A percentile compares a stretch with the other conserved stretches of the same genome.
phyloP scores from a whole-genome alignment of 148 eudicot genomes.

The Simmondsia chinensis region DNA sequence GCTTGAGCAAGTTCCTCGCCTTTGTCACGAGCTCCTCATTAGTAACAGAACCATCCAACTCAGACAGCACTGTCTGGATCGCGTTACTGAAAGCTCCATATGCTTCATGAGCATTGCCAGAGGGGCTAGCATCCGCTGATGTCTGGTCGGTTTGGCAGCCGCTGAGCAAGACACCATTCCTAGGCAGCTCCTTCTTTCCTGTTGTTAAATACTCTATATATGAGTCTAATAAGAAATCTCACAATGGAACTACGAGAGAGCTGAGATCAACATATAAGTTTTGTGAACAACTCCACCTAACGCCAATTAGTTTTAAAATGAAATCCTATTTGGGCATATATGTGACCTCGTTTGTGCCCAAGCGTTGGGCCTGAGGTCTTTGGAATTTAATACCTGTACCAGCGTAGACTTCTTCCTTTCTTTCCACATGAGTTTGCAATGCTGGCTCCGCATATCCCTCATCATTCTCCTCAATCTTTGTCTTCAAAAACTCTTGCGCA shows the following conservation, averaged over 20 bases:
- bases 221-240: too few relatives aligned
- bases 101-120: slow-evolving; percentile 3
- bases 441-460: too few relatives aligned
- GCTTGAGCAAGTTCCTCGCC: slow-evolving; percentile 55
- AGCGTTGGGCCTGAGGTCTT: too few relatives aligned
- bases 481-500: too few relatives aligned
- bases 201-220: too few relatives aligned
- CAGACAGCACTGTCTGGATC: slow-evolving; percentile 8
- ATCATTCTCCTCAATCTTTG: too few relatives aligned
- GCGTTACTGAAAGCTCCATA: slow-evolving; percentile 21
- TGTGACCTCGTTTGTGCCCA: too few relatives aligned
- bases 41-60: slow-evolving; percentile 14
- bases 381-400: background rate
- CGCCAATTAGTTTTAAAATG: too few relatives aligned
- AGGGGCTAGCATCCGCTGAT: slow-evolving; percentile 15
- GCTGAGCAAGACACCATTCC: slow-evolving; percentile 12
- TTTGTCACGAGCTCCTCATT: slow-evolving; percentile 46
- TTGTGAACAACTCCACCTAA: too few relatives aligned
- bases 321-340: too few relatives aligned
- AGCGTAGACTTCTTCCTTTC: background rate
- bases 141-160: slow-evolving; percentile 23
- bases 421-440: background rate
- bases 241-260: too few relatives aligned
- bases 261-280: too few relatives aligned
- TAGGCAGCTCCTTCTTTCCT: slow-evolving; percentile 4